These are phyloP conservation scores for Pythium rishiriense DNA, from an alignment of 352 stramenopile genomes.

Conservation along the genomic window DNA sequence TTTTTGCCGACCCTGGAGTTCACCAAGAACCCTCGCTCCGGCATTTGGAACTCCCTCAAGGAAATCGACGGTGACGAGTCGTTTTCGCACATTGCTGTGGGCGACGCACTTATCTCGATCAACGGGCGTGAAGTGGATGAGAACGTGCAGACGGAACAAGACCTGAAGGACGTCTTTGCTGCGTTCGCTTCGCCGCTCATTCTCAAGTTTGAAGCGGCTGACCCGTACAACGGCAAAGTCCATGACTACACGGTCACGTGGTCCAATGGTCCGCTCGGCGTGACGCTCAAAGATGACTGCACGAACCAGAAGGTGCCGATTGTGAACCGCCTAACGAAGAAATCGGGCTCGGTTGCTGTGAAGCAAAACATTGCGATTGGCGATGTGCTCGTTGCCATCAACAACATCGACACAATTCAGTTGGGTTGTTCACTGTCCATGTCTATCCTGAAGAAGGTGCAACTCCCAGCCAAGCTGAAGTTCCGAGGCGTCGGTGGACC, in stretches of 20 bases:
- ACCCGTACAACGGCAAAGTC: slow-evolving; percentile 63
- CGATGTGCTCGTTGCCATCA: slow-evolving; percentile 84
- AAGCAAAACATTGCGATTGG: slow-evolving; percentile 90
- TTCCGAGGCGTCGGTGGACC: slow-evolving; percentile 82
- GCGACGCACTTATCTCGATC: slow-evolving; percentile 73
- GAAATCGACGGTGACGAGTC: slow-evolving; percentile 80
- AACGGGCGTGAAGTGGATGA: slow-evolving; percentile 75
- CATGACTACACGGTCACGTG: slow-evolving; percentile 87
- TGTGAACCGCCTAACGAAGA: slow-evolving; percentile 86
- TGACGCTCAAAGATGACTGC: slow-evolving; percentile 86
- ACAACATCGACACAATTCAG: slow-evolving; percentile 90
- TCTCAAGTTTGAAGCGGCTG: slow-evolving; percentile 75
- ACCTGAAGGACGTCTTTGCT: slow-evolving; percentile 73
- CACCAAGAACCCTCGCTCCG: slow-evolving; percentile 35
- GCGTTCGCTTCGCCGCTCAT: slow-evolving; percentile 77
- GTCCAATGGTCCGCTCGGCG: slow-evolving; percentile 82
- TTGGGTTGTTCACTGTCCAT: slow-evolving; percentile 85
- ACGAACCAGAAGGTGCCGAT: slow-evolving; percentile 85
- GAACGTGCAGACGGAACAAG: slow-evolving; percentile 55
- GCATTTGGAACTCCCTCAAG: slow-evolving; percentile 67
- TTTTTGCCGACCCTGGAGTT: slow-evolving; percentile 77
- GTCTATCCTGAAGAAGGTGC: slow-evolving; percentile 89
- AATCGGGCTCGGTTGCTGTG: slow-evolving; percentile 79
- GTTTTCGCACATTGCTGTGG: slow-evolving; percentile 70
- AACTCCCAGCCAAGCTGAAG: slow-evolving; percentile 78